Percentiles rank a stretch among this genome's conserved stretches.
These are phyloP conservation scores for Aspergillus diversus DNA, from an alignment of 495 filamentous ascomycete genomes.

Conservation along the genomic window DNA sequence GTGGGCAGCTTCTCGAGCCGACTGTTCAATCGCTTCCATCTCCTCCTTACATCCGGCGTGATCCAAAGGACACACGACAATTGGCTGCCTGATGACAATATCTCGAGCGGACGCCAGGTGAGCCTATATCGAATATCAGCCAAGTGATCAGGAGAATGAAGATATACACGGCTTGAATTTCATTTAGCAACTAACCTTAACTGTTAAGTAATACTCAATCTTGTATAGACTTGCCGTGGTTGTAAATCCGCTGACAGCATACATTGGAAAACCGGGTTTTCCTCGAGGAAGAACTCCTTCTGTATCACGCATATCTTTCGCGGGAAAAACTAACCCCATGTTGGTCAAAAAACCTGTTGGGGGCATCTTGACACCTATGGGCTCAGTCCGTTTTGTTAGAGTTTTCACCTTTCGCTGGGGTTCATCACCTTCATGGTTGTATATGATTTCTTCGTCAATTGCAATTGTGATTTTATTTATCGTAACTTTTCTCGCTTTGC, in stretches of 20 bases:
- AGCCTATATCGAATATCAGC: conserved; percentile 58
- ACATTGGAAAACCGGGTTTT: conserved; percentile 86
- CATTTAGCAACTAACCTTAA: conserved; percentile 72
- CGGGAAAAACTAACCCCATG: conserved; percentile 86
- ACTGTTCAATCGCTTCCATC: conserved; percentile 96
- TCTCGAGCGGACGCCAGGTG: conserved; percentile 89
- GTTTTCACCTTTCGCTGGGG: conserved; percentile 88
- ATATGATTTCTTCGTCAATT: conserved; percentile 97
- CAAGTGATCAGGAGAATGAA: not conserved
- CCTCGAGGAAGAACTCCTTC: conserved; percentile 87
- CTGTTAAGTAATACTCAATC: conserved; percentile 93
- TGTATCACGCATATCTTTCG: conserved; percentile 82
- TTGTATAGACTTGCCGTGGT: conserved; percentile 95
- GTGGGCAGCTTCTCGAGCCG: conserved; percentile 86
- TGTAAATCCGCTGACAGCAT: conserved; percentile 86
- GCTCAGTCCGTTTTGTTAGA: conserved; percentile 80
- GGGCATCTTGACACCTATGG: conserved; percentile 78
- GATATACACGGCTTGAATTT: not conserved
- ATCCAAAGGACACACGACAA: conserved; percentile 94
- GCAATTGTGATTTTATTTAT: conserved; percentile 91
- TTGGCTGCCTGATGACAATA: conserved; percentile 87
- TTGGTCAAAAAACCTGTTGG: conserved; percentile 90
- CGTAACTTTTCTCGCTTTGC: conserved; percentile 87
- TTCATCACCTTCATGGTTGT: conserved; percentile 98
- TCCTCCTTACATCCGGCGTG: conserved; percentile 96